Evolutionary conservation across 108 stramenopile species (phyloP).

Genomic region (Pseudonitzschia delicatissima): DNA sequence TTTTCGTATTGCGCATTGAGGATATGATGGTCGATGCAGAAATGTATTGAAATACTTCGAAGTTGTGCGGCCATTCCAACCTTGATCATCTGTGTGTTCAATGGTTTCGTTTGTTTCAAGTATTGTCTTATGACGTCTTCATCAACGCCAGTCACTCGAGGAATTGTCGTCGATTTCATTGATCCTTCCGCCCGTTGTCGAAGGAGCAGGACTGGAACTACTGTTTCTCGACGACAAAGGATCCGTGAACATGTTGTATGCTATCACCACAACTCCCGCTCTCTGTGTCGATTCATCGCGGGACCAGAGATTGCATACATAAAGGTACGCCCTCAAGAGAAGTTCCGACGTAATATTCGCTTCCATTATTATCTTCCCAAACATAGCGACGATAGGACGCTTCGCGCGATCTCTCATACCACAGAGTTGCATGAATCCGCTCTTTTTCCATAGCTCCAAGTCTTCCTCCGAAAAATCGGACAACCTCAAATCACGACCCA

Average conservation of each 20-base stretch:
- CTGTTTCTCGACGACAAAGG: background rate
- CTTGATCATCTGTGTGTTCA: background rate
- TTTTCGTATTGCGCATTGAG: background rate
- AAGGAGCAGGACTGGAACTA: background rate
- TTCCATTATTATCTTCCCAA: background rate
- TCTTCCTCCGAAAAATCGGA: constrained; percentile 9
- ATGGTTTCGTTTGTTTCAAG: background rate
- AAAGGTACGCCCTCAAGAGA: background rate
- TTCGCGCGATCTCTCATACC: constrained; percentile 10
- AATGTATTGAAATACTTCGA: constrained; percentile 6
- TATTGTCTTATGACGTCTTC: background rate
- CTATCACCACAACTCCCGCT: constrained; percentile 2
- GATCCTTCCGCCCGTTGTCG: background rate
- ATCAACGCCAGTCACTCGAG: background rate
- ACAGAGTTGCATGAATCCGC: constrained; percentile 7
- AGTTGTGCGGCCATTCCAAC: background rate
- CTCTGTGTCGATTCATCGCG: constrained; percentile 1
- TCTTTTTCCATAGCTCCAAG: constrained; percentile 1
- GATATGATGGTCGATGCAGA: constrained; percentile 7
- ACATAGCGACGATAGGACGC: background rate
- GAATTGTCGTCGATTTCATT: background rate
- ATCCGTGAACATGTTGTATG: background rate
- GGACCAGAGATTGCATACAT: background rate
- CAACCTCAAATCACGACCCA: constrained; percentile 3
- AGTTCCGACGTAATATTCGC: background rate